A percentile compares a stretch with the other conserved stretches of the same genome.
These are phyloP conservation scores for Protomyces lactucae-debilis DNA, from an alignment of 1,139 yeast species.

Conservation along the genomic window DNA sequence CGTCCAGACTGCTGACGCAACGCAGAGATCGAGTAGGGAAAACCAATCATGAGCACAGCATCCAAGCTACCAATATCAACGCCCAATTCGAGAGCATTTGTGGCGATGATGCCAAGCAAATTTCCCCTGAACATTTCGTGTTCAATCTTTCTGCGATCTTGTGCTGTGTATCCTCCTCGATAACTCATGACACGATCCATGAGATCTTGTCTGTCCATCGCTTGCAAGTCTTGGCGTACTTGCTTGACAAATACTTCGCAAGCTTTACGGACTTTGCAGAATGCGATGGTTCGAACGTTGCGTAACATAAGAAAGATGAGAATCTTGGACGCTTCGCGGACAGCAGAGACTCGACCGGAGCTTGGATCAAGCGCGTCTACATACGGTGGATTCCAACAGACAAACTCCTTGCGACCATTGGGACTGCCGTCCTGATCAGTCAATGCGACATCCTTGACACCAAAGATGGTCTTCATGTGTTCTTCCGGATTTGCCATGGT, in stretches of 20 bases:
- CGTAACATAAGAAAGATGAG: slow-evolving; percentile 59
- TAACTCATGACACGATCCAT: slow-evolving; percentile 80
- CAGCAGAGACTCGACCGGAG: slow-evolving; percentile 63
- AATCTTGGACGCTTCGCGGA: slow-evolving; percentile 69
- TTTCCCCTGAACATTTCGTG: slow-evolving; percentile 83
- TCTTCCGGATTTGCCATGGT: slow-evolving; percentile 68
- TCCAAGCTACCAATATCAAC: slow-evolving; percentile 90
- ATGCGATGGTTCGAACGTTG: slow-evolving; percentile 76
- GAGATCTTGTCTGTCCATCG: slow-evolving; percentile 43
- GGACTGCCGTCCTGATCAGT: slow-evolving; percentile 83
- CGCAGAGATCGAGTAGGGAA: slow-evolving; percentile 79
- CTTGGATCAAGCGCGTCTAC: slow-evolving; percentile 56
- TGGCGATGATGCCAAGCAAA: slow-evolving; percentile 80
- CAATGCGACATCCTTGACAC: slow-evolving; percentile 45
- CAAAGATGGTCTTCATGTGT: slow-evolving; percentile 71
- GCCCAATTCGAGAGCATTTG: slow-evolving; percentile 92
- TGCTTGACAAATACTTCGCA: slow-evolving; percentile 87
- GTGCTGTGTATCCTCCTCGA: slow-evolving; percentile 87
- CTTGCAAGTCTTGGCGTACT: slow-evolving; percentile 39
- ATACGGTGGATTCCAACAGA: slow-evolving; percentile 79
- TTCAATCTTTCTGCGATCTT: slow-evolving; percentile 82
- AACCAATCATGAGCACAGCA: slow-evolving; percentile 86
- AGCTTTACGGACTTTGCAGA: slow-evolving; percentile 77
- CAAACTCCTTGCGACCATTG: slow-evolving; percentile 63
- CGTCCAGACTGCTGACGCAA: slow-evolving; percentile 95